Evolutionary conservation across 106 monocot genomes (phyloP).

Genomic region (Acanthochlamys bracteata): DNA sequence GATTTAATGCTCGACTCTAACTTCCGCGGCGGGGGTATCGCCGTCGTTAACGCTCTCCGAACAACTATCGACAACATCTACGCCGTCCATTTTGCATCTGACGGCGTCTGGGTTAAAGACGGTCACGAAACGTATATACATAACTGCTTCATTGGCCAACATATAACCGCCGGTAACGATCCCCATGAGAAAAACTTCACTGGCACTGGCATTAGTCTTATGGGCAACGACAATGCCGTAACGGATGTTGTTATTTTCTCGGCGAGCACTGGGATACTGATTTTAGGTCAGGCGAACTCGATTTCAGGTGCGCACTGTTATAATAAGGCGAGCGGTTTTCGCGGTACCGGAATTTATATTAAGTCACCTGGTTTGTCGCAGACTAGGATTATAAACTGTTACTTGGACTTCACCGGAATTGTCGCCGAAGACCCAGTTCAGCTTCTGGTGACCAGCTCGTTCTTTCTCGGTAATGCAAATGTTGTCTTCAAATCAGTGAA

Average conservation of each 20-base stretch:
- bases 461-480: slow-evolving; percentile 56
- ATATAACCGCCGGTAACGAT: slow-evolving; percentile 58
- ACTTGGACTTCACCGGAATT: slow-evolving; percentile 65
- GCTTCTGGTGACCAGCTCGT: slow-evolving; percentile 38
- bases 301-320: slow-evolving; percentile 65
- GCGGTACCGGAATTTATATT: slow-evolving; percentile 60
- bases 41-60: slow-evolving; percentile 51
- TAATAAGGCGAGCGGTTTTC: slow-evolving; percentile 63
- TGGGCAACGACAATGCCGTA: slow-evolving; percentile 53
- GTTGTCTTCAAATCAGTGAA: slow-evolving; percentile 41
- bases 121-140: slow-evolving; percentile 65
- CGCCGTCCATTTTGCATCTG: slow-evolving; percentile 46
- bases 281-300: slow-evolving; percentile 54
- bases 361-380: slow-evolving; percentile 40
- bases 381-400: slow-evolving; percentile 57
- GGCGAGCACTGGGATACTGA: slow-evolving; percentile 36
- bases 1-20: slow-evolving; percentile 59
- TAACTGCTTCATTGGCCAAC: slow-evolving; percentile 50
- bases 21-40: slow-evolving; percentile 54
- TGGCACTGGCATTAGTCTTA: slow-evolving; percentile 42
- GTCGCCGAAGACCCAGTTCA: slow-evolving; percentile 67
- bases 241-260: slow-evolving; percentile 74
- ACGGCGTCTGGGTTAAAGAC: slow-evolving; percentile 35
- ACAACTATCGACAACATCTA: slow-evolving; percentile 51
- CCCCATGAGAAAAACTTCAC: slow-evolving; percentile 48